Evolutionary conservation across 129 eudicot species (phyloP), one percentile per base, ranked within the genome.

Genomic region (Flaveria ramosissima): DNA sequence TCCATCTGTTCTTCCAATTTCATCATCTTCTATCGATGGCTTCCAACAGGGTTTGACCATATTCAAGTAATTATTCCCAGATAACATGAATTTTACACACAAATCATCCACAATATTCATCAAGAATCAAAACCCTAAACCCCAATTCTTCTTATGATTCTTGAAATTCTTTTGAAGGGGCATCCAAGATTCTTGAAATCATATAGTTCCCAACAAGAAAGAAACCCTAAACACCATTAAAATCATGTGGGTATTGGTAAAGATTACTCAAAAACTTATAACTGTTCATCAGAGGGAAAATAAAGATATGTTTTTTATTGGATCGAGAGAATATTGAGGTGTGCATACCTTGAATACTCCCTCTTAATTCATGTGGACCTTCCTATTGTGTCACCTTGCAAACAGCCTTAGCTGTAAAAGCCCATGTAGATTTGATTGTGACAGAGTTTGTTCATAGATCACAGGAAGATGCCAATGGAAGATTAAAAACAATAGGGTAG

Each of bases 11-110:
- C 83, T 84, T 11, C 98, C 98, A 9, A 63, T 46, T 6, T 77
- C 78, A 82, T 89, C 83, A n/a, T 64, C 83, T 26, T 80, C 79
- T 7, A 81, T 86, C 41, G 71, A 84, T 14, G 96, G 93, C 81
- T 82, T 94, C 98, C 96, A 91, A 81, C 92, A 94, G 57, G 86
- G 87, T 72, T 74, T 88, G 57, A 91, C 88, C 97, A 90, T 93
- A 66, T 77, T 71, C 41, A 76, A 32, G 53, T 83, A 83, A 68
- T 83, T 83, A 83, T 78, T 73, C 78, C 86, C 80, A 74, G 86
- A 83, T 13, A 72, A 46, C 86, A 78, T 77, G 51, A 81, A 30
- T 62, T 62, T 82, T 14, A 65, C 83, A 47, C 57, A 72, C 47
- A 68, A 43, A 83, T 83, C 76, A 78, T 66, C 86, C 72, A 83